Percentiles rank a stretch among this genome's conserved stretches.
Conservation (phyloP, 176 grass and related monocot species). For the Poa annua region DNA sequence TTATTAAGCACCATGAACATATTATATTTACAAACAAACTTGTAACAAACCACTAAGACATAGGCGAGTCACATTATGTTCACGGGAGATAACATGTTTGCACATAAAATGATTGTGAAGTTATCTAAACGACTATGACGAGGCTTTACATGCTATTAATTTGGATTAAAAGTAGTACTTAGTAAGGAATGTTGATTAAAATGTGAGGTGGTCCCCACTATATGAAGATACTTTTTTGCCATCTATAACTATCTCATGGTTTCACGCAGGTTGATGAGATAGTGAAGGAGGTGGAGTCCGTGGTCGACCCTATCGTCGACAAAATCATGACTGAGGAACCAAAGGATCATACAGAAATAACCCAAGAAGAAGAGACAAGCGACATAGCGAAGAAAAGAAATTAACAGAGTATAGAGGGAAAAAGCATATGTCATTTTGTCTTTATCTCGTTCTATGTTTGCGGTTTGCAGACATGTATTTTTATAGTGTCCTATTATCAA, state of each 20-base stretch:
- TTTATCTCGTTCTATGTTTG: not conserved
- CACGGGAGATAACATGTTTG: not conserved
- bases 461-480: not conserved
- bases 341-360: not conserved
- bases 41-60: not conserved
- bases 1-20: not conserved
- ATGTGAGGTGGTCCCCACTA: not conserved
- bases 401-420: not conserved
- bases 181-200: not conserved
- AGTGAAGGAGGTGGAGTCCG: slow-evolving; percentile 54
- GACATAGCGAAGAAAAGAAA: not conserved
- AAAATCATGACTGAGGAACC: not conserved
- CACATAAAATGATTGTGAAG: not conserved
- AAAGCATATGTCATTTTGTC: not conserved
- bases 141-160: not conserved
- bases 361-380: not conserved
- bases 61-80: not conserved
- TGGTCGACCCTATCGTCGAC: slow-evolving; percentile 56
- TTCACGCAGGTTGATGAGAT: slow-evolving; percentile 58
- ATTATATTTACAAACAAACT: not conserved
- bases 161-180: not conserved
- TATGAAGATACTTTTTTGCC: not conserved
- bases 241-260: not conserved
- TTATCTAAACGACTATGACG: not conserved
- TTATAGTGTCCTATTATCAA: not conserved